phyloP scores from a whole-genome alignment of 768 basidiomycete genomes.

The Termitomyces sp. region DNA sequence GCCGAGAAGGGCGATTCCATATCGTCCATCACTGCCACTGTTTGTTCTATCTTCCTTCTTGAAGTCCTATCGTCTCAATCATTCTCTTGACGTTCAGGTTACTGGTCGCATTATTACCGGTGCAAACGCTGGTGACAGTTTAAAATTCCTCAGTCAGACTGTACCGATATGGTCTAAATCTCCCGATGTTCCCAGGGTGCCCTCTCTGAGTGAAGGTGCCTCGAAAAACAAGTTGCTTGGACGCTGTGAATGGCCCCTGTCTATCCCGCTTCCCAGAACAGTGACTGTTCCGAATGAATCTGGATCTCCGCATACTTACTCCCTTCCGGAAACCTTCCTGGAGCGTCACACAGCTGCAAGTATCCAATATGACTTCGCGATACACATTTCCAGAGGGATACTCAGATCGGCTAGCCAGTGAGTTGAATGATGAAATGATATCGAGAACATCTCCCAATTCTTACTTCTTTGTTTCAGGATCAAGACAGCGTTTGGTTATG shows the following conservation, averaged over 20 bases:
- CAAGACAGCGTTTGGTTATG: conserved; percentile 49
- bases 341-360: conserved; percentile 44
- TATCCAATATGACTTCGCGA: conserved; percentile 46
- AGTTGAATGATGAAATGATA: conserved; percentile 12
- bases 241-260: conserved; percentile 42
- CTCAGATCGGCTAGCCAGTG: conserved; percentile 44
- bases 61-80: not conserved
- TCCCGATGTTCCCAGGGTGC: conserved; percentile 31
- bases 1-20: conserved; percentile 50
- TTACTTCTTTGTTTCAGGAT: conserved; percentile 26
- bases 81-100: conserved; percentile 24
- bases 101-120: conserved; percentile 51
- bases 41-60: conserved; percentile 18
- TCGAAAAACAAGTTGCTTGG: conserved; percentile 40
- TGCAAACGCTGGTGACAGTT: conserved; percentile 34
- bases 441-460: not conserved
- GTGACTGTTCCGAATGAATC: conserved; percentile 33
- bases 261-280: conserved; percentile 39
- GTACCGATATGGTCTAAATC: conserved; percentile 47
- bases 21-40: conserved; percentile 39
- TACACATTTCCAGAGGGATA: conserved; percentile 41
- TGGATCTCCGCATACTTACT: conserved; percentile 33
- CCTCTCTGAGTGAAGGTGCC: conserved; percentile 36
- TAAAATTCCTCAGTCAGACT: conserved; percentile 39
- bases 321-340: conserved; percentile 48